A percentile compares a stretch with the other conserved stretches of the same genome.
Evolutionary conservation across 1,139 yeast species (phyloP).

Genomic region (Pichia sp.): DNA sequence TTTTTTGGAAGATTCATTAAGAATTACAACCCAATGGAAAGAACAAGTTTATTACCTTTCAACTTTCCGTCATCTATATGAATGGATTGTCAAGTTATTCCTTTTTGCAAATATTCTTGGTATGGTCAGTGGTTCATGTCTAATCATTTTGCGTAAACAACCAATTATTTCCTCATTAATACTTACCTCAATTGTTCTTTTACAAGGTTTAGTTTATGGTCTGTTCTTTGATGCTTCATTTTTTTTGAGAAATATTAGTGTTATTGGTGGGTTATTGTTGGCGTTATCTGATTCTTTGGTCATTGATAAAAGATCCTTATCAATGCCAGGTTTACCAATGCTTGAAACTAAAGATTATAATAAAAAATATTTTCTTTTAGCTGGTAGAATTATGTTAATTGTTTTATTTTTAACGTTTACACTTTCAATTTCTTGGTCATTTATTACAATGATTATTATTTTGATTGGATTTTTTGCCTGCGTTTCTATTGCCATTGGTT

Average conservation of each 20-base stretch:
- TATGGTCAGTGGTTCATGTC: conserved; percentile 69
- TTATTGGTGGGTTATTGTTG: conserved; percentile 86
- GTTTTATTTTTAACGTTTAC: conserved; percentile 84
- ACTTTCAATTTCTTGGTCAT: conserved; percentile 68
- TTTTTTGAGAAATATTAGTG: conserved; percentile 79
- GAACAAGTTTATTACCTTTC: conserved; percentile 85
- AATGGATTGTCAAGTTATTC: conserved; percentile 68
- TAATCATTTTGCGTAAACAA: conserved; percentile 65
- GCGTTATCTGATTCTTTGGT: conserved; percentile 89
- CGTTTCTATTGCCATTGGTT: conserved; percentile 82
- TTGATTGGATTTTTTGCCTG: conserved; percentile 68
- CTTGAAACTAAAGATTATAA: conserved; percentile 67
- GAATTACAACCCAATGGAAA: conserved; percentile 84
- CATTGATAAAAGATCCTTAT: conserved; percentile 60
- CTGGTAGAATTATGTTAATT: conserved; percentile 83
- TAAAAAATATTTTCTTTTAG: conserved; percentile 78
- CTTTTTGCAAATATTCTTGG: conserved; percentile 56
- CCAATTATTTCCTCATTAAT: conserved; percentile 69
- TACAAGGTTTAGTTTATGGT: conserved; percentile 89
- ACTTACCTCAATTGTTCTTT: conserved; percentile 62
- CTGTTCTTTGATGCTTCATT: conserved; percentile 75
- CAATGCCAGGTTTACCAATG: conserved; percentile 90
- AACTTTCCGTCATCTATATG: conserved; percentile 74
- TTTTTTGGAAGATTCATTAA: conserved; percentile 80
- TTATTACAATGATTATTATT: conserved; percentile 58